Percentiles rank a stretch among this genome's conserved stretches.
Conservation (phyloP, 1,284 basidiomycete genomes). For the Cryptococcus sp. region DNA sequence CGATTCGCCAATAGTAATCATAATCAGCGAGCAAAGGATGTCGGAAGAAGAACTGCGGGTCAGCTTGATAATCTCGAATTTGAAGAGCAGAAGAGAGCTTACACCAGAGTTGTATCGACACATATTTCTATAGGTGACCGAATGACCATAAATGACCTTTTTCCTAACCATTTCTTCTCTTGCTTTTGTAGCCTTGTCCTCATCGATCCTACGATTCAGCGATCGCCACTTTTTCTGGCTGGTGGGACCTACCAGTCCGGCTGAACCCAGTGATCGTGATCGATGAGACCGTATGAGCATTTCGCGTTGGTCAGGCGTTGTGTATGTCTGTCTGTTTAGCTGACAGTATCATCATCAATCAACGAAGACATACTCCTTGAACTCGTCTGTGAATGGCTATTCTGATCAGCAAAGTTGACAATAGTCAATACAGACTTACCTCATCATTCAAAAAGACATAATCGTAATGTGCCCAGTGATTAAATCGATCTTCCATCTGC, state of each 20-base stretch:
- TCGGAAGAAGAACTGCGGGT: conserved; percentile 66
- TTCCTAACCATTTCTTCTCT: conserved; percentile 67
- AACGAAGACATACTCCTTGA: conserved; percentile 58
- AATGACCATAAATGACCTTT: conserved; percentile 82
- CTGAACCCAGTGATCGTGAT: conserved; percentile 75
- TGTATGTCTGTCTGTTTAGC: conserved; percentile 55
- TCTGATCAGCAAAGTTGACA: conserved; percentile 4
- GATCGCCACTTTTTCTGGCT: not conserved
- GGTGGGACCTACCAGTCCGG: conserved; percentile 57
- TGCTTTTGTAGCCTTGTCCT: conserved; percentile 60
- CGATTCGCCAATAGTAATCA: conserved; percentile 90
- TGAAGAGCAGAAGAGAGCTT: conserved; percentile 42
- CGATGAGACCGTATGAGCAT: conserved; percentile 77
- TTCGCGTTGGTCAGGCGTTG: conserved; percentile 61
- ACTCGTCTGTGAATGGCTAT: conserved; percentile 63
- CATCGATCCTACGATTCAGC: conserved; percentile 56
- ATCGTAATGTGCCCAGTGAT: conserved; percentile 77
- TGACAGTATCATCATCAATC: conserved; percentile 5
- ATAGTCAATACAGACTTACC: too few relatives aligned
- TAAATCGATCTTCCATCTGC: conserved; percentile 56
- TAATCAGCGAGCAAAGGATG: conserved; percentile 73
- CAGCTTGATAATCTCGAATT: not conserved
- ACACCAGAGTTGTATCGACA: conserved; percentile 92
- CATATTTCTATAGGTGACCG: conserved; percentile 59
- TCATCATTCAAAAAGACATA: conserved; percentile 84